Percentiles rank a stretch among this genome's conserved stretches.
Conservation (phyloP, 371 early-diverging fungal genomes). For the Mortierella sp. region DNA sequence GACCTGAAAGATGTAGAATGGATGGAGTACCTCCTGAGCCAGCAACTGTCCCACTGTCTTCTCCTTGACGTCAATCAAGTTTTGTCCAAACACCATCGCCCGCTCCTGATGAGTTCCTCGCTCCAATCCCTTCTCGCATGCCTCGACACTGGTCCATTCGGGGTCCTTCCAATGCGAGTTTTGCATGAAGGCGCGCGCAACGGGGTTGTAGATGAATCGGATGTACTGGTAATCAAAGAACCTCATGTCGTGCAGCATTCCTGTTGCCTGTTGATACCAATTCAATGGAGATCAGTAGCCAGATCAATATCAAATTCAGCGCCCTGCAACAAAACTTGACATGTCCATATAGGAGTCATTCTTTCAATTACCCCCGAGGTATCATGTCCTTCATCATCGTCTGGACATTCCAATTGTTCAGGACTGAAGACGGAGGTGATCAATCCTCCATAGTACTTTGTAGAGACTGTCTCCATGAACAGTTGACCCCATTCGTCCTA, state of each 20-base stretch:
- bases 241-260: constrained; percentile 55
- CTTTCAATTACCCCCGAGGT: constrained; percentile 35
- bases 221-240: constrained; percentile 85
- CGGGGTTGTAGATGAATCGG: constrained; percentile 88
- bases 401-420: constrained; percentile 51
- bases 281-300: neutral
- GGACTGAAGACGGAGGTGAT: constrained; percentile 76
- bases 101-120: constrained; percentile 69
- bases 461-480: constrained; percentile 62
- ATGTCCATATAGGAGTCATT: neutral
- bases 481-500: constrained; percentile 83
- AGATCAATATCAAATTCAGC: neutral
- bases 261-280: constrained; percentile 11
- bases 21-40: constrained; percentile 90
- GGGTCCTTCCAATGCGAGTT: constrained; percentile 82
- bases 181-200: constrained; percentile 77
- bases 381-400: constrained; percentile 46
- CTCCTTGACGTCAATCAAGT: constrained; percentile 85
- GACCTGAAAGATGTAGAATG: constrained; percentile 96
- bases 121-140: constrained; percentile 64
- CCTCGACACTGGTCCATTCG: constrained; percentile 68
- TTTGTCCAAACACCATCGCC: constrained; percentile 83
- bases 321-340: constrained; percentile 40
- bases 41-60: constrained; percentile 81
- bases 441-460: constrained; percentile 73